Conservation (phyloP, 495 filamentous ascomycete genomes). For the Lichina pygmaea region DNA sequence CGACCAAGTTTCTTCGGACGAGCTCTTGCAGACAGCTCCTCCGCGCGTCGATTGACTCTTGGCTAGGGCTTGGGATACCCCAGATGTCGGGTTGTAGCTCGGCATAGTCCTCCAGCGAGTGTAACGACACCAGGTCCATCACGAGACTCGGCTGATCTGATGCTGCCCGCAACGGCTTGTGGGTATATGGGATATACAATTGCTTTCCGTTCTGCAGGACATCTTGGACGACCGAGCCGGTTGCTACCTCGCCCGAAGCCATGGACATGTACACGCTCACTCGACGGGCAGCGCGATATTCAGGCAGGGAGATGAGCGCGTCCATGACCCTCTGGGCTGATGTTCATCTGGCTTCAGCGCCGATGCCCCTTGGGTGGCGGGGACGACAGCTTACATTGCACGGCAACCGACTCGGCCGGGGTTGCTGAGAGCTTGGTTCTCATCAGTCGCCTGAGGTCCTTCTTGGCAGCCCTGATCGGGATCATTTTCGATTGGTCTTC, state of each 20-base stretch:
- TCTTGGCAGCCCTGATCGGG: constrained; percentile 33
- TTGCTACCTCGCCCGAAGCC: constrained; percentile 62
- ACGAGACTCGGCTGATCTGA: constrained; percentile 23
- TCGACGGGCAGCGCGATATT: constrained; percentile 41
- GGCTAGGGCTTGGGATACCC: constrained; percentile 66
- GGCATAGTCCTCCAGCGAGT: constrained; percentile 46
- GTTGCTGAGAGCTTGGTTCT: constrained; percentile 31
- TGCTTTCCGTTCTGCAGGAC: constrained; percentile 51
- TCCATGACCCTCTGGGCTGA: constrained; percentile 31
- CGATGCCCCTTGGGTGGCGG: background rate
- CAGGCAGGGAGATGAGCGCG: constrained; percentile 27
- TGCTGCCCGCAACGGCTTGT: constrained; percentile 21
- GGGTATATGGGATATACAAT: constrained; percentile 77
- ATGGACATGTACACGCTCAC: constrained; percentile 85
- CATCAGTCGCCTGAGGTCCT: constrained; percentile 41
- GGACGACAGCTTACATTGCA: constrained; percentile 31
- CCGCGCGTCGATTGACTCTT: constrained; percentile 29
- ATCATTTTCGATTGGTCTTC: background rate
- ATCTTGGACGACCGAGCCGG: constrained; percentile 51
- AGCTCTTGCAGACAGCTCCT: constrained; percentile 29
- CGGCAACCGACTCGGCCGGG: constrained; percentile 24
- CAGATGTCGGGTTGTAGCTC: constrained; percentile 50
- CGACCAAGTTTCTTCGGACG: constrained; percentile 11
- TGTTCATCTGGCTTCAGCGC: background rate
- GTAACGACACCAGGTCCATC: constrained; percentile 84